Percentiles rank a stretch among this genome's conserved stretches.
Conservation (phyloP, 306 rosid species). For the Prunus mongolica region DNA sequence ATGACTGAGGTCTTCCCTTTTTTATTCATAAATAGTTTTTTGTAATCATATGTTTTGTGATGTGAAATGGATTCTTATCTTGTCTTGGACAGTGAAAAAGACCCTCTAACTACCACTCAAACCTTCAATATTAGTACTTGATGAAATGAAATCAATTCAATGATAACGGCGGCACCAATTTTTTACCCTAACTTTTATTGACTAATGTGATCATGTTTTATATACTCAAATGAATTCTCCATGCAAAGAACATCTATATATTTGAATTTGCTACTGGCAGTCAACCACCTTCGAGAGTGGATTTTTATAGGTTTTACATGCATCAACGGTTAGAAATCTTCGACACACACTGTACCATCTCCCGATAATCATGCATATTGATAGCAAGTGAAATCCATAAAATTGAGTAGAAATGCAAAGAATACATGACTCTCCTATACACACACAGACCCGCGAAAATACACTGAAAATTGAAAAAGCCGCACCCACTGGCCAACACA, state of each 20-base stretch:
- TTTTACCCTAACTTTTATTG: too few species aligned
- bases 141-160: neutral
- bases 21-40: too few species aligned
- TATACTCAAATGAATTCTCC: too few species aligned
- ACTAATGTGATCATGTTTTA: too few species aligned
- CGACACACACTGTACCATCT: neutral
- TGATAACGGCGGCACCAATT: too few species aligned
- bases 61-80: neutral
- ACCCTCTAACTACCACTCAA: neutral
- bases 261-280: too few species aligned
- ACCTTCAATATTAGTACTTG: neutral
- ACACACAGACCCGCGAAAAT: neutral
- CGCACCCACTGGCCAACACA: neutral
- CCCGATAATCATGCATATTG: too few species aligned
- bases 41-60: neutral
- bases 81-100: neutral
- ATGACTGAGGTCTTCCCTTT: too few species aligned
- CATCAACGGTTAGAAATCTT: neutral
- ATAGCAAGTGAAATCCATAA: neutral
- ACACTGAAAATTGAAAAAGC: neutral
- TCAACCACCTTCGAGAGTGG: rapidly evolving
- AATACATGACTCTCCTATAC: neutral
- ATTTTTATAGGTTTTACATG: too few species aligned
- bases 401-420: neutral
- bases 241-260: too few species aligned